Evolutionary conservation across 371 early-diverging fungal species (phyloP), one percentile per base, ranked within the genome.

Genomic region (Mucor racemosus): DNA sequence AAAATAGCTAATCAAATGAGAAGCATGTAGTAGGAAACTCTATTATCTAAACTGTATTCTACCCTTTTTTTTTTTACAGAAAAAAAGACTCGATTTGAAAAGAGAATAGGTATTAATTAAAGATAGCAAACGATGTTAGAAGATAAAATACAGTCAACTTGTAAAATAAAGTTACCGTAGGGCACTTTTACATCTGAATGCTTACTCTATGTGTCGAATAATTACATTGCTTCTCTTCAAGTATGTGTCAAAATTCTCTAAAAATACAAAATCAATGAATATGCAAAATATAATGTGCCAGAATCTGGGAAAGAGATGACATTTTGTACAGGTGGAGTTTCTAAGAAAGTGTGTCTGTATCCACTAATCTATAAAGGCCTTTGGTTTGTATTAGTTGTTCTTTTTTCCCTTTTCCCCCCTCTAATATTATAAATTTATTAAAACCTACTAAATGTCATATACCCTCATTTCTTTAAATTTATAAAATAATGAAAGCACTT

Each of bases 401-500:
- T 11, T 5, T 53, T 53, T 53, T 26, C 11, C 26, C 26, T 53
- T 53, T 53, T 53, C 6, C 11, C 14, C 53, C 7, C 19, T 4
- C 42, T 41, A 11, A 21, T 53, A 21, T 26, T 31, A 46, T 9
- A 46, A 53, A 53, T 11, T 38, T 38, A 9, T 38, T 11, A 31
- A 50, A 53, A 26, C 31, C 31, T 14, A 53, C 31, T 53, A 53
- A 53, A 53, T 53, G 53, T 53, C 31, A 53, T 53, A 53, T 53
- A 53, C 53, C 53, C 53, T 53, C 53, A 53, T 53, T 31, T 53
- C 31, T 53, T 53, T 14, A 53, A 31, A 31, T 14, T 53, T 53
- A 21, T 53, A 53, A 53, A 38, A 53, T 35, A 60, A 68, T 62
- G 57, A 68, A 58, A 58, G 48, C 63, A 58, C 15, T 50, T 26